Evolutionary conservation across 2,329 filamentous ascomycete species (phyloP).

Genomic region (Penicillium hordei): DNA sequence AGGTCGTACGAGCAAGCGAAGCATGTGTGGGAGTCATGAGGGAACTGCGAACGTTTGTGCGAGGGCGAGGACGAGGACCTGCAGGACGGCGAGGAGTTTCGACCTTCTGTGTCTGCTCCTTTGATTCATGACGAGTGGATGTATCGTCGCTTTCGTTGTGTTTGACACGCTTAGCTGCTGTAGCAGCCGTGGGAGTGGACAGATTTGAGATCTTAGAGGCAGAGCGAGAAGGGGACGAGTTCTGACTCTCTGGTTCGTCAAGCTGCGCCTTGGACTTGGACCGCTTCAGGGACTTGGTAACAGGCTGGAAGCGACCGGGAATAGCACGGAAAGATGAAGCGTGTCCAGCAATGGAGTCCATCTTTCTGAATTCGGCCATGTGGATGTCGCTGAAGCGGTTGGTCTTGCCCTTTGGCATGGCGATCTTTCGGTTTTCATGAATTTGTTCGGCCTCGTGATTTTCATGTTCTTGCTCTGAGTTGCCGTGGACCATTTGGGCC

Average conservation of each 20-base stretch:
- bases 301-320: conserved; percentile 44
- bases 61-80: conserved; percentile 43
- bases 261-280: conserved; percentile 64
- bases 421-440: conserved; percentile 66
- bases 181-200: conserved; percentile 36
- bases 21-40: conserved; percentile 78
- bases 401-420: conserved; percentile 73
- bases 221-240: conserved; percentile 40
- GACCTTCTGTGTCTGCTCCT: conserved; percentile 10
- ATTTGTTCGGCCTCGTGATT: conserved; percentile 47
- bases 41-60: conserved; percentile 47
- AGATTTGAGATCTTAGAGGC: conserved; percentile 30
- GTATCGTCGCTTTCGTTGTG: conserved; percentile 67
- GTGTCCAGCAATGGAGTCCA: conserved; percentile 92
- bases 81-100: conserved; percentile 25
- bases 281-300: conserved; percentile 50
- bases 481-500: conserved; percentile 63
- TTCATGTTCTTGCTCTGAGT: conserved; percentile 55
- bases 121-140: conserved; percentile 55
- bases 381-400: conserved; percentile 82
- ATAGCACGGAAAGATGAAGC: conserved; percentile 67
- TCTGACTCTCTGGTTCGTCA: conserved; percentile 56
- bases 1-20: conserved; percentile 61
- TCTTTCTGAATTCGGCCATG: conserved; percentile 89
- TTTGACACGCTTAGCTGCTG: conserved; percentile 68